Evolutionary conservation across 495 filamentous ascomycete species (phyloP).

Genomic region (Penicillium daleae): DNA sequence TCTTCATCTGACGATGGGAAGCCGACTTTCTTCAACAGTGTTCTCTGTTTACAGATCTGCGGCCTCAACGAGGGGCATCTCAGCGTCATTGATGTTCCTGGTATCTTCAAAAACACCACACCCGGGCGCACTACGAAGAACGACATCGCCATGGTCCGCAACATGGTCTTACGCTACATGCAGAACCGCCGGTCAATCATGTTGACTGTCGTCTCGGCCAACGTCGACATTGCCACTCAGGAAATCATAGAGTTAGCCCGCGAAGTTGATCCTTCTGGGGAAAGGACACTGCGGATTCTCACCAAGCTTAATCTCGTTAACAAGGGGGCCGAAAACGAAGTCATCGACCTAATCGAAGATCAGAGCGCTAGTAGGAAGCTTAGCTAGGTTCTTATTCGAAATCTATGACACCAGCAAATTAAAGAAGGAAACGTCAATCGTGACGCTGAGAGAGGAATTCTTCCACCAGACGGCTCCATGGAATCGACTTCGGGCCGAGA

Average conservation of each 20-base stretch:
- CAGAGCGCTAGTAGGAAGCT: constrained; percentile 47
- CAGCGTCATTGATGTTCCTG: constrained; percentile 65
- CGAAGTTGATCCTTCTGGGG: constrained; percentile 49
- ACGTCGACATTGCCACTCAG: constrained; percentile 65
- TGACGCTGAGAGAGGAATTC: constrained; percentile 26
- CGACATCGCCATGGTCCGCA: constrained; percentile 51
- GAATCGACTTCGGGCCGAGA: constrained; percentile 47
- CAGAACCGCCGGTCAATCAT: constrained; percentile 57
- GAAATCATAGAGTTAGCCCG: constrained; percentile 60
- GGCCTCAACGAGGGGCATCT: constrained; percentile 62
- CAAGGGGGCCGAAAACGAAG: constrained; percentile 41
- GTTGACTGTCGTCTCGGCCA: constrained; percentile 63
- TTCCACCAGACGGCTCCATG: constrained; percentile 41
- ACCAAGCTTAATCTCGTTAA: constrained; percentile 67
- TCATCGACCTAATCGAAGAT: constrained; percentile 52
- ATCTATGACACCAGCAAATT: constrained; percentile 46
- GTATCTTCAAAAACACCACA: constrained; percentile 61
- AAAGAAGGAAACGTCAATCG: constrained; percentile 15
- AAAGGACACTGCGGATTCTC: constrained; percentile 60
- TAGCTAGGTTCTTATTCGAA: constrained; percentile 61
- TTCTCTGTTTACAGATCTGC: constrained; percentile 61
- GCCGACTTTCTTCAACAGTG: constrained; percentile 56
- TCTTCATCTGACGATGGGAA: constrained; percentile 17
- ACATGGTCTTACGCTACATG: constrained; percentile 61
- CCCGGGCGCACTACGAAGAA: constrained; percentile 52